phyloP scores from a whole-genome alignment of 805 yeast species.

The Pichia eremophila region DNA sequence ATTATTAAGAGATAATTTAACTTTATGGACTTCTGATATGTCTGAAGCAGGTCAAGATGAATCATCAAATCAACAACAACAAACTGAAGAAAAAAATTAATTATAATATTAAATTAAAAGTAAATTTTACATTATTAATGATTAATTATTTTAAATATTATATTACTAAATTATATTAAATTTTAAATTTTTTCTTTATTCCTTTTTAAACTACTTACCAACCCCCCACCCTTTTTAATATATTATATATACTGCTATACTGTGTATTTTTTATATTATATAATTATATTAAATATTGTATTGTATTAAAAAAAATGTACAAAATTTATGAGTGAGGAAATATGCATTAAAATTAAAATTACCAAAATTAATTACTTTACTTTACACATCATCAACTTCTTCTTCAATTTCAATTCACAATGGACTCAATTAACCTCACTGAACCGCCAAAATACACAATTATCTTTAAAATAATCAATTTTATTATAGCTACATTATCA shows the following conservation, averaged over 20 bases:
- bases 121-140: too few relatives aligned
- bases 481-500: slow-evolving; percentile 17
- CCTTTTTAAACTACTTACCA: neutral
- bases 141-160: too few relatives aligned
- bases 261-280: slow-evolving; percentile 2
- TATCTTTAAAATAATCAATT: neutral
- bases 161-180: too few relatives aligned
- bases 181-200: neutral
- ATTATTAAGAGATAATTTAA: slow-evolving; percentile 94
- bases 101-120: neutral
- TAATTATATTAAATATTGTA: neutral
- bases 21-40: slow-evolving; percentile 95
- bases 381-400: too few relatives aligned
- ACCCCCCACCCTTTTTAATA: neutral
- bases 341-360: too few relatives aligned
- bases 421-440: neutral
- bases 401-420: neutral
- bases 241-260: neutral
- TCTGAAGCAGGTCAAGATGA: slow-evolving; percentile 69
- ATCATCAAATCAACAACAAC: slow-evolving; percentile 6
- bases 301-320: neutral
- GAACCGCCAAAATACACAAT: neutral
- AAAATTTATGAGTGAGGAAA: neutral
- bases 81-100: slow-evolving; percentile 5
- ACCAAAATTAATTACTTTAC: neutral